Evolutionary conservation across 2,329 filamentous ascomycete genomes (phyloP), one percentile per base, ranked within the genome.

Genomic region (Fusarium austroafricanum): DNA sequence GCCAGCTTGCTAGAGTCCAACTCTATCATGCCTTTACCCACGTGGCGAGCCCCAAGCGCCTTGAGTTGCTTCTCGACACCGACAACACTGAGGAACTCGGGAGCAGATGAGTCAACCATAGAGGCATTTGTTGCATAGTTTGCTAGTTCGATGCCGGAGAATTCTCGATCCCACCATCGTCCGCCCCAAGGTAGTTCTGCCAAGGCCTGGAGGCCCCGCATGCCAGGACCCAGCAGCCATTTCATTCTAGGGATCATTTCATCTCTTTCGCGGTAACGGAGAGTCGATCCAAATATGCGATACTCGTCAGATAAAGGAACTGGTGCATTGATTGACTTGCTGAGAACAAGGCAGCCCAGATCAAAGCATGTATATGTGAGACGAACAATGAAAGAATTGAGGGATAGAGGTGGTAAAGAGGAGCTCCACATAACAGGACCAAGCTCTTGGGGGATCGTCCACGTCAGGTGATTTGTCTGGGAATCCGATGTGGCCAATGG

Each of bases 1-100:
- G 10, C 9, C 5, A 38, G 29, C 3, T 21, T 20, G 28, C 14
- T 29, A 15, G 43, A 17, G 11, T 38, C 21, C 5, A 58, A 2
- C 10, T 58, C 55, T 3, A 58, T 15, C 2, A 38, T 55, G 0
- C 38, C 55, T 17, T 5, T 55, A 7, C 44, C 49, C 17, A 58
- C 37, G 3, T 14, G 17, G 14, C 38, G 17, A 6, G 47, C 54
- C 3, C 54, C 54, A 9, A 57, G 38, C 2, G 54, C 54, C 3
- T 10, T n/a, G 2, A 57, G 47, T 6, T 57, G 54, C 17, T 43
- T 57, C 38, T 57, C 29, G 3, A 57, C 38, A 18, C 54, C 54
- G 15, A 43, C 11, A 5, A 37, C 54, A 10, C 54, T 57, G 10
- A 57, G 47, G 17, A 57, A 54, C 12, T 54, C n/a, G 10, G 47